These are phyloP conservation scores for Pichia californica DNA, from an alignment of 805 yeast genomes.

Conservation along the genomic window DNA sequence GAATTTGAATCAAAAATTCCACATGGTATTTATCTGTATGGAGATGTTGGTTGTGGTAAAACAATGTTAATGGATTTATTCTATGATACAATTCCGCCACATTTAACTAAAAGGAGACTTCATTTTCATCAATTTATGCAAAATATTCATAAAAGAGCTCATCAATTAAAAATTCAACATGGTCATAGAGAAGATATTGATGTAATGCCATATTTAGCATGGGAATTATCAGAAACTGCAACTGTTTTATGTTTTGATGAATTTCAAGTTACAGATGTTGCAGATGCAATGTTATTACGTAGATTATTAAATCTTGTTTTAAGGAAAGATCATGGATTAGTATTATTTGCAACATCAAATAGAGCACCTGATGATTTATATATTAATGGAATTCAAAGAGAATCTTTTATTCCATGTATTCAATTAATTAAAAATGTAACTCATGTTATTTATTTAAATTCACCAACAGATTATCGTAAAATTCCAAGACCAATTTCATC, in stretches of 20 bases:
- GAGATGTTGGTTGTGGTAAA: constrained; percentile 98
- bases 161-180: constrained; percentile 59
- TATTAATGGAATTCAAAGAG: constrained; percentile 89
- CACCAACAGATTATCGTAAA: constrained; percentile 92
- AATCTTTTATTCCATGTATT: constrained; percentile 88
- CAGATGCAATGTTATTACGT: constrained; percentile 94
- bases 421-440: constrained; percentile 67
- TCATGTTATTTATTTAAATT: constrained; percentile 71
- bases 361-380: constrained; percentile 92
- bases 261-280: constrained; percentile 96
- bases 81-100: constrained; percentile 73
- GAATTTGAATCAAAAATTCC: constrained; percentile 39
- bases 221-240: constrained; percentile 69
- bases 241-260: constrained; percentile 92
- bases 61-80: constrained; percentile 98
- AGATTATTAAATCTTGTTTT: constrained; percentile 63
- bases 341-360: constrained; percentile 89
- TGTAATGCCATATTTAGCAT: constrained; percentile 77
- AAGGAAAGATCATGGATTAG: constrained; percentile 71
- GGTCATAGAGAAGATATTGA: constrained; percentile 66
- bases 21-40: constrained; percentile 84
- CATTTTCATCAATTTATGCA: constrained; percentile 99
- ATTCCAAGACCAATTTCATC: constrained; percentile 76
- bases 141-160: constrained; percentile 78
- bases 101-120: constrained; percentile 69